Base-by-base conservation (phyloP, 345 rosid genomes). In the Durio zibethinus region DNA sequence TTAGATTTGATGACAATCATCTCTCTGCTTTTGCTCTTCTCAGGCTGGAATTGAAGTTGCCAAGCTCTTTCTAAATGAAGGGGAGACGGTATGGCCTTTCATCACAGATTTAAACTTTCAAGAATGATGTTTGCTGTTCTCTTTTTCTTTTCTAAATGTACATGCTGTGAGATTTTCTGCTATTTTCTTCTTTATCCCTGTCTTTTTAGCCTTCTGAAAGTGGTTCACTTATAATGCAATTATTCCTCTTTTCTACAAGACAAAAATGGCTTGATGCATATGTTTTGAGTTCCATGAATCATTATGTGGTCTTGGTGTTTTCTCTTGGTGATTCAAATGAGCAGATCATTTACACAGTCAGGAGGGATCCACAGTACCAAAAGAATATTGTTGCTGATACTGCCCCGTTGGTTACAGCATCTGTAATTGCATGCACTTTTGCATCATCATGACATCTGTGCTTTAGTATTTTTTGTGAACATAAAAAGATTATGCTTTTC, bases 1-100 rank as follows among this genome's bases (percentile, higher is more conserved):
- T 27, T 5, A 57, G 72, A 38, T 53, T 68, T 60, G 79, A 29
- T 35, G 54, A 60, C 59, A 16, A 52, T 66, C 56, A 4, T 80
- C 40, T 80, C 5, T 72, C 35, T 14, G 66, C 14, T 61, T 81
- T 76, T 81, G 53, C 52, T 73, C 72, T 59, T 84, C 81, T 86
- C 90, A 94, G 99, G 98, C 97, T 77, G 99, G 99, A 80, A 90
- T 95, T 79, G 99, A 95, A 89, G 86, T 94, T 69, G 88, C 99
- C 75, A 93, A 95, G 88, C 90, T 95, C 77, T 95, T 95, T 79
- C 86, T 95, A 36, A 87, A 95, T 45, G 85, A 89, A 86, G 99
- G 99, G 40, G 89, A 93, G 77, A 95, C 88, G 81, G 99, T 95
- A 88, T 57, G 85, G 68, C 74, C 76, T 8, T 38, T 60, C 36